A percentile compares a stretch with the other conserved stretches of the same genome.
Conservation (phyloP, 1,284 basidiomycete genomes). For the Puccinia triticina region DNA sequence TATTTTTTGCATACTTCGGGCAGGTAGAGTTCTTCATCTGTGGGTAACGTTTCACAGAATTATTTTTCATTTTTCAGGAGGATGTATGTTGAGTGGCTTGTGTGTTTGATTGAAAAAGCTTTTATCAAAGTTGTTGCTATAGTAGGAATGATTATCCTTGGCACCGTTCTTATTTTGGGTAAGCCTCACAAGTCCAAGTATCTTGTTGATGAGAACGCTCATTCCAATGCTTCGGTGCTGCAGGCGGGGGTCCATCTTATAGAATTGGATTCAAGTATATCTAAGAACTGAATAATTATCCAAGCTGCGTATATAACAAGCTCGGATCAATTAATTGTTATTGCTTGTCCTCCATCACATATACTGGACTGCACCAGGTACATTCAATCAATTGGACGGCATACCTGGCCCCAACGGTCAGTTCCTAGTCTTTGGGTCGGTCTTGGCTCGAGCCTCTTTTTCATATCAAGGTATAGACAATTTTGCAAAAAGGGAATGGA, state of each 20-base stretch:
- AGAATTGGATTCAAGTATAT: slow-evolving; percentile 62
- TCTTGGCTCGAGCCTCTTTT: slow-evolving; percentile 58
- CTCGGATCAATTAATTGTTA: slow-evolving; percentile 65
- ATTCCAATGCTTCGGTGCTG: neutral
- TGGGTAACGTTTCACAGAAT: neutral
- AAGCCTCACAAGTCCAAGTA: slow-evolving; percentile 63
- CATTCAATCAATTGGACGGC: slow-evolving; percentile 61
- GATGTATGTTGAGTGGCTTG: neutral
- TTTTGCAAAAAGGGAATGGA: slow-evolving; percentile 56
- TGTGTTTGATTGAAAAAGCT: neutral
- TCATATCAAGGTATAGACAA: slow-evolving; percentile 70
- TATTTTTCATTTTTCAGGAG: neutral
- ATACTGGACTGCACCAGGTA: slow-evolving; percentile 75
- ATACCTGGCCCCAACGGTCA: slow-evolving; percentile 67
- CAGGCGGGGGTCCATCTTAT: slow-evolving; percentile 69
- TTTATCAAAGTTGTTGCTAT: slow-evolving; percentile 62
- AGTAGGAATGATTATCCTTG: slow-evolving; percentile 64
- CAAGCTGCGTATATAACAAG: neutral
- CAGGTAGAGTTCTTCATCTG: slow-evolving; percentile 30
- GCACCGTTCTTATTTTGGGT: slow-evolving; percentile 72
- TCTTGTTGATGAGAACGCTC: neutral
- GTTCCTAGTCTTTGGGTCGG: slow-evolving; percentile 59
- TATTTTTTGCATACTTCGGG: neutral
- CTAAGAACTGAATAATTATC: neutral
- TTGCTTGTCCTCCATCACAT: slow-evolving; percentile 60